These are phyloP conservation scores for Pseudozyma thailandica DNA, from an alignment of 1,284 basidiomycete genomes.

Conservation along the genomic window DNA sequence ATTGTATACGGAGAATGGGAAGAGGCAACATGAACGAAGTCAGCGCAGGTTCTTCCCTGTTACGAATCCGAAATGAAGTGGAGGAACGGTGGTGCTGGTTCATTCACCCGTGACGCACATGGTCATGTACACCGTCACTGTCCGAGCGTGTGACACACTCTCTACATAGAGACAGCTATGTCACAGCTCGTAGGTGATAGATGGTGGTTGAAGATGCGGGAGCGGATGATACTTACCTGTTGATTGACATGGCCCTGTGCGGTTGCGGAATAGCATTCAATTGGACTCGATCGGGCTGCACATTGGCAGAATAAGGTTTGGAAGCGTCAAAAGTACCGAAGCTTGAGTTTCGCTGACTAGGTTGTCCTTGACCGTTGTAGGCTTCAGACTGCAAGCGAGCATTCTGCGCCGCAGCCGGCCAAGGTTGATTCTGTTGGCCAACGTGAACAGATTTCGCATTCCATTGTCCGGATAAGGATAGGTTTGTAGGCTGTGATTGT, in stretches of 20 bases:
- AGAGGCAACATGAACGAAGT: neutral
- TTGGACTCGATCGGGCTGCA: constrained; percentile 11
- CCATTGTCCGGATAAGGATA: neutral
- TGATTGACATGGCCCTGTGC: constrained; percentile 6
- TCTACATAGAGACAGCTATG: no score
- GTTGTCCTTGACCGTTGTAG: neutral
- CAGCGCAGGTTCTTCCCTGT: neutral
- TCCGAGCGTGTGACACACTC: no score
- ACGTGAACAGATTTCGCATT: constrained; percentile 1
- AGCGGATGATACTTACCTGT: constrained; percentile 17
- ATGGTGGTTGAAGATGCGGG: neutral
- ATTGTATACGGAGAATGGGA: neutral
- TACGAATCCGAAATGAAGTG: no score
- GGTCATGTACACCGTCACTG: no score
- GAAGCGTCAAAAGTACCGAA: constrained; percentile 19
- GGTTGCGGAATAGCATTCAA: constrained; percentile 1
- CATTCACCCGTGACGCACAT: no score
- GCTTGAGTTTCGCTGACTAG: constrained; percentile 3
- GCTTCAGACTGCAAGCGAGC: neutral
- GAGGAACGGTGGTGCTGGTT: no score
- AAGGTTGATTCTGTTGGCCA: constrained; percentile 9
- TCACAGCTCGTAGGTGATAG: no score
- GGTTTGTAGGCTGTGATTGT: neutral
- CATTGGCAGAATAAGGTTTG: constrained; percentile 20
- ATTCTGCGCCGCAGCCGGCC: constrained; percentile 2